A percentile compares a stretch with the other conserved stretches of the same genome.
Conservation (phyloP, 345 rosid species). For the Melaleuca alternifolia region DNA sequence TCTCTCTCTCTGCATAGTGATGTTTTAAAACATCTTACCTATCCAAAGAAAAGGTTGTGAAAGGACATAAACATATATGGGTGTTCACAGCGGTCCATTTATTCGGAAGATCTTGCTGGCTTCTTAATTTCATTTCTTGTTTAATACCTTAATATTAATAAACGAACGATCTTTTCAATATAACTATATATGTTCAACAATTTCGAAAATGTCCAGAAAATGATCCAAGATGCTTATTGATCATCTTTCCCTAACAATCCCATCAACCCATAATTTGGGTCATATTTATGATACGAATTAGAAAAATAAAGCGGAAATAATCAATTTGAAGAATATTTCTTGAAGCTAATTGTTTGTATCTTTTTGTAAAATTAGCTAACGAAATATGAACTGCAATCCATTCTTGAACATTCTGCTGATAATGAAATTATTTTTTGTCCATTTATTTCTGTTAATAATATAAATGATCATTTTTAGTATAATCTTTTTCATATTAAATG, state of each 20-base stretch:
- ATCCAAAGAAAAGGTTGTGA: neutral
- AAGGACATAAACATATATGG: neutral
- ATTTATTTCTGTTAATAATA: neutral
- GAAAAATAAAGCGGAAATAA: neutral
- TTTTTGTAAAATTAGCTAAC: neutral
- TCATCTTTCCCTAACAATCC: neutral
- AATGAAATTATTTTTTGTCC: neutral
- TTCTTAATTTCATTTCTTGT: neutral
- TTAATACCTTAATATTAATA: neutral
- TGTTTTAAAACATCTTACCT: neutral
- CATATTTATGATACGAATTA: neutral
- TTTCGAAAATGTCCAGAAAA: neutral
- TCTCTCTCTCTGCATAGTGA: neutral
- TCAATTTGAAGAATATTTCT: neutral
- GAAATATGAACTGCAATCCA: neutral
- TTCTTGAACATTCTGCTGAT: fast-evolving
- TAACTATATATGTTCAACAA: neutral
- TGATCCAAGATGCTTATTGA: neutral
- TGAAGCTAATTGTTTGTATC: neutral
- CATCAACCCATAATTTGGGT: neutral
- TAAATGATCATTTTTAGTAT: fast-evolving
- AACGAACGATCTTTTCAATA: neutral
- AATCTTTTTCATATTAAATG: neutral
- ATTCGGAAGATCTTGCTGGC: neutral
- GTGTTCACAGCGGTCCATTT: neutral